A percentile compares a stretch with the other conserved stretches of the same genome.
These are phyloP conservation scores for Rhizoctonia solani DNA, from an alignment of 1,284 basidiomycete species.

Conservation along the genomic window DNA sequence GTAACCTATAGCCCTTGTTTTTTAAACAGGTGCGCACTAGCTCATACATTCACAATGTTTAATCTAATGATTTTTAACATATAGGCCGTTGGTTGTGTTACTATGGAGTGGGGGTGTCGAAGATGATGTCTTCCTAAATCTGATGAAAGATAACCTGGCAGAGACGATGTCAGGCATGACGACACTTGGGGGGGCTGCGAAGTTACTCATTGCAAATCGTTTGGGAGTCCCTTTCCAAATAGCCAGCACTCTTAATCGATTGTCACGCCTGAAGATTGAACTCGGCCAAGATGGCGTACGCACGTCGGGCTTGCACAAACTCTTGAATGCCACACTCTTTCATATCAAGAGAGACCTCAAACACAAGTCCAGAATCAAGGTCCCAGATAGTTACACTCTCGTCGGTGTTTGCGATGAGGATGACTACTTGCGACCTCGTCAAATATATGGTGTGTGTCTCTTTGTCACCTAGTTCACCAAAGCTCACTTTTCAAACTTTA, in stretches of 20 bases:
- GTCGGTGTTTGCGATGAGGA: slow-evolving; percentile 59
- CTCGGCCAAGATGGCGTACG: slow-evolving; percentile 56
- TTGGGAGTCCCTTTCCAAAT: slow-evolving; percentile 60
- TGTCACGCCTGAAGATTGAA: slow-evolving; percentile 56
- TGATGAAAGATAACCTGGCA: slow-evolving; percentile 53
- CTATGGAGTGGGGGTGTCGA: slow-evolving; percentile 20
- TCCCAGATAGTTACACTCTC: slow-evolving; percentile 66
- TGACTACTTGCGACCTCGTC: slow-evolving; percentile 32
- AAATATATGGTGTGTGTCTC: slow-evolving; percentile 38
- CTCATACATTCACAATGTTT: slow-evolving; percentile 50
- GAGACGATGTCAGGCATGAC: slow-evolving; percentile 45
- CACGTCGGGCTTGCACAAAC: slow-evolving; percentile 59
- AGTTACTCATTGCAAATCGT: slow-evolving; percentile 42
- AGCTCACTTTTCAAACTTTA: background rate
- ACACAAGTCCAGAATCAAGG: slow-evolving; percentile 67
- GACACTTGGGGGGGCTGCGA: slow-evolving; percentile 51
- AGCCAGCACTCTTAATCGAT: slow-evolving; percentile 53
- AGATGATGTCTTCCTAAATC: slow-evolving; percentile 6
- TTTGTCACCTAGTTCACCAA: background rate
- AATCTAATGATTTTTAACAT: slow-evolving; percentile 59
- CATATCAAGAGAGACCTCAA: slow-evolving; percentile 71
- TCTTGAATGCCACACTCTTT: slow-evolving; percentile 56
- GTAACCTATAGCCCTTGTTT: slow-evolving; percentile 59
- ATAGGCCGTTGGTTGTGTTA: slow-evolving; percentile 24
- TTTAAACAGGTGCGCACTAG: slow-evolving; percentile 59